phyloP scores from a whole-genome alignment of 306 rosid species.

The Lupinus albus region DNA sequence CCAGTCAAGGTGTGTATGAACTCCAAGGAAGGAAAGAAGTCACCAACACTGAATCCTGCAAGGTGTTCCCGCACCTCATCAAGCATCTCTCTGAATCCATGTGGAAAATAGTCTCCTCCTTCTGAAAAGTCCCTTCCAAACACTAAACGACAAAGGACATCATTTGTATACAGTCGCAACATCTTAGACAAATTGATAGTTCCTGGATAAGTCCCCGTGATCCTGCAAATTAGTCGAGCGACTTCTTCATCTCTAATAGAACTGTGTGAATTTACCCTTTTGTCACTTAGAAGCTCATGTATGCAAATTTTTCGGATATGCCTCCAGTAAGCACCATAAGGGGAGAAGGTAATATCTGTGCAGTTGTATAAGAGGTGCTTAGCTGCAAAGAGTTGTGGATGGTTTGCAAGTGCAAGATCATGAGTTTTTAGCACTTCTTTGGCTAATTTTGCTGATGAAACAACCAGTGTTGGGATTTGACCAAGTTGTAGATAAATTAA shows the following conservation, averaged over 20 bases:
- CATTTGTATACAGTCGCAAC: slow-evolving; percentile 57
- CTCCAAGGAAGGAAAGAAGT: slow-evolving; percentile 75
- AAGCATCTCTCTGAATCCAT: slow-evolving; percentile 65
- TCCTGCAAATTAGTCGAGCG: slow-evolving; percentile 45
- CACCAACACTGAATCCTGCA: slow-evolving; percentile 71
- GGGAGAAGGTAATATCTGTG: too few relatives aligned
- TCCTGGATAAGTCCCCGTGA: slow-evolving; percentile 47
- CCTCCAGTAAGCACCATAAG: slow-evolving; percentile 72
- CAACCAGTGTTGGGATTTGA: too few relatives aligned
- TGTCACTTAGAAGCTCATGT: slow-evolving; percentile 61
- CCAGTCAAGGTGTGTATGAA: slow-evolving; percentile 61
- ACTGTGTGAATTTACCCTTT: slow-evolving; percentile 53
- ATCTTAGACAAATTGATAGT: too few relatives aligned
- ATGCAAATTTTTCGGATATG: slow-evolving; percentile 60
- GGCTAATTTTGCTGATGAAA: slow-evolving; percentile 72
- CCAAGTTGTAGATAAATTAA: too few relatives aligned
- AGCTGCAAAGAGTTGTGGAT: slow-evolving; percentile 56
- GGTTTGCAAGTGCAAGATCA: slow-evolving; percentile 61
- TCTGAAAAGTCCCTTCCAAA: slow-evolving; percentile 61
- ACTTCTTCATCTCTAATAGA: slow-evolving; percentile 60
- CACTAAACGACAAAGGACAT: slow-evolving; percentile 54
- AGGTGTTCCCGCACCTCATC: slow-evolving; percentile 61
- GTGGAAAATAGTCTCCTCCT: slow-evolving; percentile 62
- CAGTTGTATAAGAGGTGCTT: slow-evolving; percentile 64
- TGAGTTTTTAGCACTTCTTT: slow-evolving; percentile 64